Conservation (phyloP, 305 asterid genomes). For the Solanum hybrid region DNA sequence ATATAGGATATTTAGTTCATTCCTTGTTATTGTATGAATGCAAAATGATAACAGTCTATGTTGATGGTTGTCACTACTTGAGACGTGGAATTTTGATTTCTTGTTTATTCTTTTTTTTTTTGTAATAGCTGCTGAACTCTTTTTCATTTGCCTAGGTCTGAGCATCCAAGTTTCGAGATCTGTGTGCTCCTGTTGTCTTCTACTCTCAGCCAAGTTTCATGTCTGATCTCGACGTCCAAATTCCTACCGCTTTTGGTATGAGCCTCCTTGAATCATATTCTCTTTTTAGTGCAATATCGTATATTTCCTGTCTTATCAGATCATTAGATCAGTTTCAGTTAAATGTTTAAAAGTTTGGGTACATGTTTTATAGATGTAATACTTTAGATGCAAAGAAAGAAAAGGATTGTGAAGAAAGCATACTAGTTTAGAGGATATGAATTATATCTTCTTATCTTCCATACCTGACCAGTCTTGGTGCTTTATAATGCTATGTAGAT, state of each 20-base stretch:
- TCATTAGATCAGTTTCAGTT: not conserved
- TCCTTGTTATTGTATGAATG: not conserved
- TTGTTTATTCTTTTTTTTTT: not conserved
- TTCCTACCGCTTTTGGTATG: constrained; percentile 47
- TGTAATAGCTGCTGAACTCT: not conserved
- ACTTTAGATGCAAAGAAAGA: not conserved
- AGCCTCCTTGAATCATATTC: not conserved
- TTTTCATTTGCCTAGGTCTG: constrained; percentile 22
- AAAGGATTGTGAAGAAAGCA: not conserved
- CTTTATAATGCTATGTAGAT: constrained; percentile 18
- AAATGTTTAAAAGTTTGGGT: not conserved
- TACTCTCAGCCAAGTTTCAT: constrained; percentile 35
- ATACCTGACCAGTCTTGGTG: not conserved
- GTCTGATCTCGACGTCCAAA: constrained; percentile 60
- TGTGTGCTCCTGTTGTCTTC: not conserved
- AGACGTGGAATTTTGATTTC: not conserved
- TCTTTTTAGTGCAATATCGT: not conserved
- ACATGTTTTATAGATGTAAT: not conserved
- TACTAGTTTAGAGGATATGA: not conserved
- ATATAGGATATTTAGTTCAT: not conserved
- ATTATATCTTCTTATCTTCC: not conserved
- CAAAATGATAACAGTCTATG: not conserved
- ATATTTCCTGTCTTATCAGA: not conserved
- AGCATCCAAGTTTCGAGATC: constrained; percentile 9
- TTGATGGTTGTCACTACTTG: not conserved